These are phyloP conservation scores for Hyphodiscus sp. DNA, from an alignment of 2,329 filamentous ascomycete genomes.

Conservation along the genomic window DNA sequence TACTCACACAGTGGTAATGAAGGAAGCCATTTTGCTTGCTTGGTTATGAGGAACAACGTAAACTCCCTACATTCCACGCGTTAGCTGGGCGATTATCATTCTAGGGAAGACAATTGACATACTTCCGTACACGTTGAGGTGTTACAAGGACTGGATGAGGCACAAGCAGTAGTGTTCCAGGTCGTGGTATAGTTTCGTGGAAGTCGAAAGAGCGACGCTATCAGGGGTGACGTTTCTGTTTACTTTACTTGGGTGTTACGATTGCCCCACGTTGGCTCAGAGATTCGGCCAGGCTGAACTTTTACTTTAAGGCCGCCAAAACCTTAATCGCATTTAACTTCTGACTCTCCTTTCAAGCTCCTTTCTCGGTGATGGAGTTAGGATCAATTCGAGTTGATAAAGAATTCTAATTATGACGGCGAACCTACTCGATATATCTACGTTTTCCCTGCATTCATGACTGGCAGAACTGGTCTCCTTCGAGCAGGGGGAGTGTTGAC, in stretches of 20 bases:
- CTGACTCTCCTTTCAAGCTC: not conserved
- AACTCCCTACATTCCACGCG: conserved; percentile 22
- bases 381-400: not conserved
- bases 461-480: conserved; percentile 24
- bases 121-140: not conserved
- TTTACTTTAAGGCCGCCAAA: not conserved
- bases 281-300: not conserved
- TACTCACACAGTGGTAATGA: conserved; percentile 77
- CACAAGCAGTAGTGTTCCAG: not conserved
- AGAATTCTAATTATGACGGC: conserved; percentile 22
- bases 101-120: not conserved
- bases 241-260: conserved; percentile 2
- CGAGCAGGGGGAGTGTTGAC: conserved; percentile 24
- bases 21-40: conserved; percentile 56
- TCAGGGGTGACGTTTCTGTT: too few relatives aligned
- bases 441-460: conserved; percentile 28
- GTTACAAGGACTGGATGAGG: not conserved
- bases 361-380: not conserved
- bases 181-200: not conserved
- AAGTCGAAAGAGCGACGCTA: not conserved
- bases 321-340: not conserved
- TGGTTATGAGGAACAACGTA: conserved; percentile 1
- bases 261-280: conserved; percentile 3
- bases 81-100: conserved; percentile 23
- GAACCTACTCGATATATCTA: conserved; percentile 7